These are phyloP conservation scores for Microsporum canis DNA, from an alignment of 2,329 filamentous ascomycete genomes.

Conservation along the genomic window DNA sequence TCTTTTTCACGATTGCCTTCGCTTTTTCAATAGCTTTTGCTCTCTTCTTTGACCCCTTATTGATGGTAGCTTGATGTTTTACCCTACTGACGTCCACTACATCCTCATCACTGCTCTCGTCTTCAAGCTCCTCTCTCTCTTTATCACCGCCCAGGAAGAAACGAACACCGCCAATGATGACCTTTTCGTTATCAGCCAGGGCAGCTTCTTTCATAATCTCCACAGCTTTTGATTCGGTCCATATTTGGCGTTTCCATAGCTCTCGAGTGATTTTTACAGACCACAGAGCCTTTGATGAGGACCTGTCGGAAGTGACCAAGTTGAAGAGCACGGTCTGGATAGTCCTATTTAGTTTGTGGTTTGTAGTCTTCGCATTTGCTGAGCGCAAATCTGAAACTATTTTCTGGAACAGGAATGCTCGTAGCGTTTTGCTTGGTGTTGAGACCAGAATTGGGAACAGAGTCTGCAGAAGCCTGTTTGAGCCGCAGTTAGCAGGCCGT, in stretches of 20 bases:
- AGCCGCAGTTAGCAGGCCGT: constrained; percentile 1
- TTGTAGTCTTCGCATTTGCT: constrained; percentile 74
- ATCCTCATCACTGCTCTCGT: constrained; percentile 73
- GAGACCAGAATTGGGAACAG: constrained; percentile 88
- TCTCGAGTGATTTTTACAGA: constrained; percentile 91
- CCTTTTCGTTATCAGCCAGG: constrained; percentile 84
- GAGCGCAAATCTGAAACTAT: constrained; percentile 83
- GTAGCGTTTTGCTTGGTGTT: constrained; percentile 83
- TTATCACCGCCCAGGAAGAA: constrained; percentile 97
- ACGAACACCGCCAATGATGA: constrained; percentile 71
- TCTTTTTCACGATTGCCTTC: constrained; percentile 65
- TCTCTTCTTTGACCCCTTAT: constrained; percentile 92
- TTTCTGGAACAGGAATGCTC: constrained; percentile 74
- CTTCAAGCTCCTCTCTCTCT: constrained; percentile 83
- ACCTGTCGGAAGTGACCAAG: constrained; percentile 71
- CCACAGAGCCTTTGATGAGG: constrained; percentile 82
- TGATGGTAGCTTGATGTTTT: constrained; percentile 77
- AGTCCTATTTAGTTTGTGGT: constrained; percentile 85
- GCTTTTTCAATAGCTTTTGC: constrained; percentile 68
- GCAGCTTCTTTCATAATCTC: constrained; percentile 95
- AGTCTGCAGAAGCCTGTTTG: constrained; percentile 58
- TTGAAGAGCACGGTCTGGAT: constrained; percentile 92
- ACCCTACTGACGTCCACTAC: constrained; percentile 66
- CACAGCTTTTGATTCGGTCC: constrained; percentile 90
- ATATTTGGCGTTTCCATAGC: constrained; percentile 91